Evolutionary conservation across 208 protist genomes (phyloP).

Genomic region (Trypanosoma mega): DNA sequence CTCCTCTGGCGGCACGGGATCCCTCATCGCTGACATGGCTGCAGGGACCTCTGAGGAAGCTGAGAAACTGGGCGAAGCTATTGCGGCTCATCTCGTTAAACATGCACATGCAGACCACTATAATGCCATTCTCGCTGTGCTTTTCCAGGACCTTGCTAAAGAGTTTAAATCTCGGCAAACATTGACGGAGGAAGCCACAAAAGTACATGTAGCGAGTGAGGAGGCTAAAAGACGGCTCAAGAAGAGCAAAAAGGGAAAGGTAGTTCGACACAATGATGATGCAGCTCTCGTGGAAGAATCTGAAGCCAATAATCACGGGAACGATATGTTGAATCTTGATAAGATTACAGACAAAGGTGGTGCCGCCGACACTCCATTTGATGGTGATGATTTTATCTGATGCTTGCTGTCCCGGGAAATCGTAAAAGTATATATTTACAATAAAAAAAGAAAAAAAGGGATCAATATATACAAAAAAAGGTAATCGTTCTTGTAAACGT

Average conservation of each 20-base stretch:
- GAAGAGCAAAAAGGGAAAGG: slow-evolving; percentile 37
- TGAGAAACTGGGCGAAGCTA: slow-evolving; percentile 39
- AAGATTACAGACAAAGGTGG: slow-evolving; percentile 46
- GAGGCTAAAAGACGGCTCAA: slow-evolving; percentile 35
- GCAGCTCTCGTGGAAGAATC: not conserved
- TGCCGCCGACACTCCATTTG: slow-evolving; percentile 27
- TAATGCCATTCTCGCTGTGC: slow-evolving; percentile 39
- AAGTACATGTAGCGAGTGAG: slow-evolving; percentile 43
- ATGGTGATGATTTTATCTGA: slow-evolving; percentile 26
- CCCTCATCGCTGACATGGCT: slow-evolving; percentile 47
- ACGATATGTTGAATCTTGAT: slow-evolving; percentile 39
- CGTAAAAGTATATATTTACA: not conserved
- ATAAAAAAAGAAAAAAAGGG: slow-evolving; percentile 7
- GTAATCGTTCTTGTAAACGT: too few relatives aligned
- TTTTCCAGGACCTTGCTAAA: slow-evolving; percentile 49
- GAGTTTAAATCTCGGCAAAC: slow-evolving; percentile 40
- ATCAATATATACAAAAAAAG: not conserved
- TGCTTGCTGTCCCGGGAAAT: not conserved
- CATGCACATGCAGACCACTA: slow-evolving; percentile 41
- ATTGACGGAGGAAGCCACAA: slow-evolving; percentile 43
- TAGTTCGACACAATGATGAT: slow-evolving; percentile 14
- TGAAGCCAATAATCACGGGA: not conserved
- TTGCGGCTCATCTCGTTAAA: slow-evolving; percentile 54
- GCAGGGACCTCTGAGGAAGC: slow-evolving; percentile 37
- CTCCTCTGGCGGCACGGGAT: slow-evolving; percentile 6